phyloP scores from a whole-genome alignment of 345 rosid genomes.

The Populus davidiana region DNA sequence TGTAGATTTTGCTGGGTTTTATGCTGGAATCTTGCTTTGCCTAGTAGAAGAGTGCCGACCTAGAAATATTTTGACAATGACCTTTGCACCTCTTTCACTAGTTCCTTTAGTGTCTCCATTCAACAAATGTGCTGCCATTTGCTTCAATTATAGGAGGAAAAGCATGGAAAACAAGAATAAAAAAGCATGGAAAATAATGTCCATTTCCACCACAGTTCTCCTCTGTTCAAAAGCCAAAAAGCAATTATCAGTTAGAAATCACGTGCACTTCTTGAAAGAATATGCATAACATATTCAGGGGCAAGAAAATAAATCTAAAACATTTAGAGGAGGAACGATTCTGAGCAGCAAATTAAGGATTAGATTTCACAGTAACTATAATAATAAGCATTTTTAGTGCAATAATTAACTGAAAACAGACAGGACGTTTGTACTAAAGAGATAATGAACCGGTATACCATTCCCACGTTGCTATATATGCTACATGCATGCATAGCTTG shows the following conservation, averaged over 20 bases:
- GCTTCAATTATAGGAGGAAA: conserved; percentile 23
- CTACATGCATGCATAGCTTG: background rate
- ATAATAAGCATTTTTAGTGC: no score
- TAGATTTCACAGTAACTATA: no score
- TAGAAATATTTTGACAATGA: background rate
- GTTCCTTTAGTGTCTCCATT: conserved; percentile 4
- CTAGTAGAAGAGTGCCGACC: background rate
- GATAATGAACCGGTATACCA: no score
- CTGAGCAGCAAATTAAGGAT: no score
- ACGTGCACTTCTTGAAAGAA: no score
- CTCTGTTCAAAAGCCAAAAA: background rate
- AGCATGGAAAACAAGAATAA: background rate
- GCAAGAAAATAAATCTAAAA: no score
- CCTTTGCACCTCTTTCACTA: conserved; percentile 7
- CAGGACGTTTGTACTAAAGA: no score
- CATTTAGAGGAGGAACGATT: no score
- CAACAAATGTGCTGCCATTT: conserved; percentile 13
- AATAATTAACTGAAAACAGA: no score
- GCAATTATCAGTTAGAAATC: background rate
- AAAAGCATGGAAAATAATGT: background rate
- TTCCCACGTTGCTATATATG: background rate
- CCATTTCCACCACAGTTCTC: background rate
- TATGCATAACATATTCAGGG: no score
- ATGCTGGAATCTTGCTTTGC: background rate
- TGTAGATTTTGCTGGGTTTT: background rate